A percentile compares a stretch with the other conserved stretches of the same genome.
phyloP scores from a whole-genome alignment of 202 grass and related monocot genomes.

The Musa balbisiana region DNA sequence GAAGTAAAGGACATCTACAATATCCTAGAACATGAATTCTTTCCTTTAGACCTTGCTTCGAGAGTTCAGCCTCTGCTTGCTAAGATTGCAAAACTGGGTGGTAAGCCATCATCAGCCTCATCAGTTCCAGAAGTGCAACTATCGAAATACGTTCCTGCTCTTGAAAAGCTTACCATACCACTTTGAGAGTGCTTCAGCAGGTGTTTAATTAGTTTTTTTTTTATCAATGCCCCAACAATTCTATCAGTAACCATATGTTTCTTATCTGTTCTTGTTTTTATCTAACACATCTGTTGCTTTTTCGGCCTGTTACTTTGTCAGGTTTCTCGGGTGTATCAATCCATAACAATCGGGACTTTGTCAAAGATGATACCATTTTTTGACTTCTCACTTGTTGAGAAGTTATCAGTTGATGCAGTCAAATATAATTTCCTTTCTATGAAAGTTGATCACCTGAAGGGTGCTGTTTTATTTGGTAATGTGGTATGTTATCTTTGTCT shows the following conservation, averaged over 20 bases:
- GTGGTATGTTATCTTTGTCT: constrained; percentile 42
- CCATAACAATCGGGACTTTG: constrained; percentile 79
- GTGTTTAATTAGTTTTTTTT: constrained; percentile 17
- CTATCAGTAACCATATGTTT: neutral
- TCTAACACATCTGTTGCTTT: neutral
- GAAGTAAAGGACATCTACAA: constrained; percentile 94
- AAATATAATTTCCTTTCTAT: constrained; percentile 91
- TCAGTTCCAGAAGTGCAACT: constrained; percentile 85
- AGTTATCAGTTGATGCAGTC: constrained; percentile 85
- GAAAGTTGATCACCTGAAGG: constrained; percentile 87
- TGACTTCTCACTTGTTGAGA: constrained; percentile 70
- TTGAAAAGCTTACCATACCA: constrained; percentile 77
- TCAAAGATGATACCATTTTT: constrained; percentile 94
- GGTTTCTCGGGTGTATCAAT: constrained; percentile 76
- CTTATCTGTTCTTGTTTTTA: neutral
- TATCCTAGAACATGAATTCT: constrained; percentile 77
- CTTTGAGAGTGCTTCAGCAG: constrained; percentile 85
- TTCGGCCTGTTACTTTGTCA: constrained; percentile 20
- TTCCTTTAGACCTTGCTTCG: constrained; percentile 68
- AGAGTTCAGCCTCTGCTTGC: constrained; percentile 71
- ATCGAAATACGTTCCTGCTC: constrained; percentile 51
- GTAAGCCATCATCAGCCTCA: constrained; percentile 77
- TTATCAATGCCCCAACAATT: constrained; percentile 5
- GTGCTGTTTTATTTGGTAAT: constrained; percentile 83
- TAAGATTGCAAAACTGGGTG: constrained; percentile 75